Conservation (phyloP, 1,284 basidiomycete genomes). For the Fomitopsis betulina region DNA sequence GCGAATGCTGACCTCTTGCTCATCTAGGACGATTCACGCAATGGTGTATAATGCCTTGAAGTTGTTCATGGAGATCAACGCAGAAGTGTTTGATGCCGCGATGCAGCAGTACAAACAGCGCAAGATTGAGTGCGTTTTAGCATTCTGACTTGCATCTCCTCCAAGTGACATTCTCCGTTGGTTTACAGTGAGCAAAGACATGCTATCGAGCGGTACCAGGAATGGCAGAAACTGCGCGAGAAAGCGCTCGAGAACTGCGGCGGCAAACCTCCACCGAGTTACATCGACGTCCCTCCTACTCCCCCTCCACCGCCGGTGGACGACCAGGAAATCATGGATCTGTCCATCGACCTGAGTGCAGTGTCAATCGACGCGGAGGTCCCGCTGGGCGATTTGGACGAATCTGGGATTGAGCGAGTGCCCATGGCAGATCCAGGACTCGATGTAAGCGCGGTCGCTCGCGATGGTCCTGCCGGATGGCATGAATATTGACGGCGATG, state of each 20-base stretch:
- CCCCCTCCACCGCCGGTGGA: conserved; percentile 79
- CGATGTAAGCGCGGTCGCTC: conserved; percentile 56
- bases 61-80: conserved; percentile 99
- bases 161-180: conserved; percentile 4
- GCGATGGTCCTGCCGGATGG: conserved; percentile 12
- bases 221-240: conserved; percentile 80
- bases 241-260: conserved; percentile 68
- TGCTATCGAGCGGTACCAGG: conserved; percentile 74
- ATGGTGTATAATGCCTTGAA: conserved; percentile 99
- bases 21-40: conserved; percentile 90
- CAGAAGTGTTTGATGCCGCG: conserved; percentile 90
- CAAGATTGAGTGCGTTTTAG: conserved; percentile 68
- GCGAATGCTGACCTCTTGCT: conserved; percentile 5
- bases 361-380: conserved; percentile 78
- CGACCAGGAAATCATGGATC: conserved; percentile 79
- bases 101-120: conserved; percentile 93
- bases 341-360: conserved; percentile 84
- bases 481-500: conserved; percentile 17
- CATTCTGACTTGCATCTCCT: conserved; percentile 4
- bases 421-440: conserved; percentile 87
- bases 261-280: conserved; percentile 62
- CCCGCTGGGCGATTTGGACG: conserved; percentile 65
- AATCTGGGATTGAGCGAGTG: conserved; percentile 80
- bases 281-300: conserved; percentile 58
- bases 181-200: conserved; percentile 74